Base-by-base conservation (phyloP, 805 yeast species). In the Yamadazyma laniorum region DNA sequence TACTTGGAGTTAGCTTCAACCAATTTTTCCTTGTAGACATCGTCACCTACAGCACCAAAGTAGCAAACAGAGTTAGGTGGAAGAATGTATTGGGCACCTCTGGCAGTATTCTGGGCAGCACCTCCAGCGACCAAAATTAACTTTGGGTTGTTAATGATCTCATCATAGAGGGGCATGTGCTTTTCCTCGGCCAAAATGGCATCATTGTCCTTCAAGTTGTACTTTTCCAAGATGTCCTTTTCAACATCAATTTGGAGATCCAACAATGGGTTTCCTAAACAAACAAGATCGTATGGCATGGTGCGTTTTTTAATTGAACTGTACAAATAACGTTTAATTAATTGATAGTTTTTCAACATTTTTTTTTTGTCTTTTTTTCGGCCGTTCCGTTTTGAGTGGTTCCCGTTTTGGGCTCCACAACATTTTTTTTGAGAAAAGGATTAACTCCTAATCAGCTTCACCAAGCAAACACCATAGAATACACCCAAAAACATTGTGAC, bases 41-140 rank as follows among this genome's bases (percentile, higher is more conserved):
- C 99, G 52, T 85, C 77, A 58, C 99, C 99, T 45, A 91, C 98
- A 35, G 95, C 83, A 39, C 99, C 99, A 59, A 91, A 87, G 74
- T 93, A 93, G 37, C 83, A 84, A 40, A 93, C 98, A 22, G 91
- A 80, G 52, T 79, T 65, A 32, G 70, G 64, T 43, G 97, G 96
- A 35, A 93, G 75, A 40, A 88, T 65, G 69, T 87, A 91, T 60
- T 91, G 97, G 35, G 98, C 98, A 59, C 96, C 99, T 70, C 99
- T 82, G 42, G 98, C 97, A 48, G 98, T 80, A 74, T 93, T 93
- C 72, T 93, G 99, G 44, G 97, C 99, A 55, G 99, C 99, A 63
- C 99, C 99, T 53, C 99, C 99, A 45, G 99, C 99, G 51, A 91
- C 79, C 45, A 80, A 66, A 54, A 79, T 77, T 46, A 87, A 80